Conservation (phyloP, 495 filamentous ascomycete species). For the Podospora fimiseda region DNA sequence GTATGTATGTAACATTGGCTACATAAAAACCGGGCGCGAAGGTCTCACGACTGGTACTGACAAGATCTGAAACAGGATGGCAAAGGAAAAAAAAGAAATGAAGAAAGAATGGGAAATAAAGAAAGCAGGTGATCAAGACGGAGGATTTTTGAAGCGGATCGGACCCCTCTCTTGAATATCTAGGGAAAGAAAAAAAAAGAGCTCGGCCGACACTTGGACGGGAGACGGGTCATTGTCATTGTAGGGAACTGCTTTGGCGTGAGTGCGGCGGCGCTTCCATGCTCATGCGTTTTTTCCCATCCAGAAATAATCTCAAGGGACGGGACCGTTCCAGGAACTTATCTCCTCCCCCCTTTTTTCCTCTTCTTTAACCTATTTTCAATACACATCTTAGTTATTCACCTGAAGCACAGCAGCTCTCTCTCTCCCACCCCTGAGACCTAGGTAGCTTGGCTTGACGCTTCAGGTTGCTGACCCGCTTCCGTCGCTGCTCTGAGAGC, state of each 20-base stretch:
- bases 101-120: no score
- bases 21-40: no score
- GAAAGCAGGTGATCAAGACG: background rate
- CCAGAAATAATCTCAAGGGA: background rate
- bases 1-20: no score
- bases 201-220: background rate
- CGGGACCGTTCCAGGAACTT: background rate
- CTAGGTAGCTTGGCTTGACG: no score
- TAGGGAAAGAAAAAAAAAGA: background rate
- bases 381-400: background rate
- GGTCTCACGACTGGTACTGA: no score
- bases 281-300: background rate
- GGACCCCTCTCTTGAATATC: background rate
- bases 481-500: background rate
- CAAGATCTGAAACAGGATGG: no score
- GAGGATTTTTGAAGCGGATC: background rate
- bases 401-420: no score
- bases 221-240: no score
- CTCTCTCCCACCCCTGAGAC: no score
- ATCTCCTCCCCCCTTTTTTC: background rate
- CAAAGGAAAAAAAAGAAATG: background rate
- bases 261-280: background rate
- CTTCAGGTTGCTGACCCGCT: background rate
- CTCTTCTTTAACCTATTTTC: background rate
- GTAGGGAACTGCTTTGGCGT: background rate